These are phyloP conservation scores for Rhodofomes roseus DNA, from an alignment of 1,284 basidiomycete species.

Conservation along the genomic window DNA sequence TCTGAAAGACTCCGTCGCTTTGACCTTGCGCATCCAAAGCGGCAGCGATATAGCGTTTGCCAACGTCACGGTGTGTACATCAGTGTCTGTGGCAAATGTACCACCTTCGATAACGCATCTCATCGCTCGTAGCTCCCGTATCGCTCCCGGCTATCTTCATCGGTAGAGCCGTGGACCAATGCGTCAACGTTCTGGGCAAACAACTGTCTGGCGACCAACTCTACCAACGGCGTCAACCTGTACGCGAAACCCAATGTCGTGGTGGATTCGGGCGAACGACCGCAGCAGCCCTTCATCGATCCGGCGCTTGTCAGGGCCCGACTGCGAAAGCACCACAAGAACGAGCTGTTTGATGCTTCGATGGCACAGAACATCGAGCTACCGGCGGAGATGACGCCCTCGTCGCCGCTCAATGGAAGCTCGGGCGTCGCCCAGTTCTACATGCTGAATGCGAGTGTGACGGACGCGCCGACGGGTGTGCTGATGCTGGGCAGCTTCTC, in stretches of 20 bases:
- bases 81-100: neutral
- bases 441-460: conserved; percentile 32
- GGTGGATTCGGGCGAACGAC: conserved; percentile 20
- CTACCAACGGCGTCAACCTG: conserved; percentile 50
- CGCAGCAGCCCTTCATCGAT: conserved; percentile 42
- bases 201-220: conserved; percentile 47
- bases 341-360: conserved; percentile 46
- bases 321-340: conserved; percentile 39
- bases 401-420: conserved; percentile 40
- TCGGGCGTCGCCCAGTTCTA: conserved; percentile 52
- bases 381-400: conserved; percentile 43
- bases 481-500: conserved; percentile 59
- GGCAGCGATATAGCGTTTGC: conserved; percentile 32
- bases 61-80: conserved; percentile 38
- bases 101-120: neutral
- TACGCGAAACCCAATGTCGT: conserved; percentile 22
- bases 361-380: conserved; percentile 47
- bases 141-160: conserved; percentile 46
- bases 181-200: conserved; percentile 45
- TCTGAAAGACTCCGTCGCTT: conserved; percentile 44
- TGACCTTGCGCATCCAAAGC: conserved; percentile 45
- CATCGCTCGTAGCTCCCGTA: conserved; percentile 45
- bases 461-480: conserved; percentile 52
- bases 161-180: conserved; percentile 45
- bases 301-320: conserved; percentile 16